Base-by-base conservation (phyloP, 768 basidiomycete species). In the Mycena rosella region DNA sequence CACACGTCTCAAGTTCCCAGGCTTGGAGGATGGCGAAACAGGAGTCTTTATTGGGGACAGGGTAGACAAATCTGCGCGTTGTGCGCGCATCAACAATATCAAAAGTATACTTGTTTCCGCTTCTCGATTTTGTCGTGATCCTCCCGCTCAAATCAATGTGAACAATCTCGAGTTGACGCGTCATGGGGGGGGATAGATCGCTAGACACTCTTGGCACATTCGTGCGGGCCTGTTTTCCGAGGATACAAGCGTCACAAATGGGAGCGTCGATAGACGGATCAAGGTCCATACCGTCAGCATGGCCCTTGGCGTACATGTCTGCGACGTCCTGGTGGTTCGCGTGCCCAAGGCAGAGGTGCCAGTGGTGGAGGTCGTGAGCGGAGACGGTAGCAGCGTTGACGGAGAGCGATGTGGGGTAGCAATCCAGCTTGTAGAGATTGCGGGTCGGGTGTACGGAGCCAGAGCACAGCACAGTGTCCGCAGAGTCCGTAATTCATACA, bases 231-330 rank as follows among this genome's bases (percentile, higher is more conserved):
- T n/a, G n/a, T n/a, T 2, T 54, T 10, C 53, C 53, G 10, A 29
- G 53, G 22, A 54, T 54, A 11, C 53, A 55, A 26, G 36, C 18
- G 54, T 55, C 54, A 55, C 54, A 55, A 9, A 29, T 8, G 1
- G 54, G 29, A 0, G 54, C 34, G 0, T 14, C 14, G n/a, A 22
- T 27, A 5, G 55, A 57, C 0, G 55, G 22, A 40, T 57, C 55
- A 20, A 57, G 40, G 26, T 26, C 38, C 40, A 57, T 57, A 57
- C 55, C 55, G 55, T 57, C 42, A 22, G 38, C 40, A 5, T 29
- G 4, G 11, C 20, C 29, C 7, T 51, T 30, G 24, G 8, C 7
- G 49, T 17, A 51, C 24, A 20, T 18, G 18, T 51, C 49, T 17
- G 29, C 17, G 6, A 15, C 3, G 3, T 27, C 49, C 20, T 51